phyloP scores from a whole-genome alignment of 2,329 filamentous ascomycete genomes.

The Aureobasidium uvarum region DNA sequence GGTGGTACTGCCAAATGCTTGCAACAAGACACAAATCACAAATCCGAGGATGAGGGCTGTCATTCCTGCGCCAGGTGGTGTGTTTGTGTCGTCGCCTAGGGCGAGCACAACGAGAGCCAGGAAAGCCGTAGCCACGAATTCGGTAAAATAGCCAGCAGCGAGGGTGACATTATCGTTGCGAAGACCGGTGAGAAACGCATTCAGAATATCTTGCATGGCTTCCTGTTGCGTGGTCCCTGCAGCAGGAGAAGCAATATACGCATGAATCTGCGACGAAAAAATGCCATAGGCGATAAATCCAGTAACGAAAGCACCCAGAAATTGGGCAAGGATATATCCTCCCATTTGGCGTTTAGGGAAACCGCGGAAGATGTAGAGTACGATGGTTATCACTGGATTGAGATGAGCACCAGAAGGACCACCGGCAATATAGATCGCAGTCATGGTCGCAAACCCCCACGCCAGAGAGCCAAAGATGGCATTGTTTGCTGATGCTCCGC shows the following conservation, averaged over 20 bases:
- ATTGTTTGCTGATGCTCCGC: background rate
- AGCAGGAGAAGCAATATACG: conserved; percentile 35
- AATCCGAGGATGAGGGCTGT: conserved; percentile 52
- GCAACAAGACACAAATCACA: conserved; percentile 41
- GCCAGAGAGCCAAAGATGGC: conserved; percentile 44
- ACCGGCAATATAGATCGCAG: conserved; percentile 47
- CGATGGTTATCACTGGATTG: conserved; percentile 48
- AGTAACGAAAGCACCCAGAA: conserved; percentile 54
- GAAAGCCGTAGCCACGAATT: conserved; percentile 48
- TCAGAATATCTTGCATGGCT: conserved; percentile 38
- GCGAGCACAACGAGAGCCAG: conserved; percentile 45
- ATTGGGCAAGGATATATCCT: conserved; percentile 53
- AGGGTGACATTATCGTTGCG: conserved; percentile 30
- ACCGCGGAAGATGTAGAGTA: conserved; percentile 48
- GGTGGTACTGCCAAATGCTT: conserved; percentile 50
- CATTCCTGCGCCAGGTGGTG: conserved; percentile 50
- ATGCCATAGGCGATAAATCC: conserved; percentile 48
- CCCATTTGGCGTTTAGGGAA: conserved; percentile 54
- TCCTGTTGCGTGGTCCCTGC: conserved; percentile 43
- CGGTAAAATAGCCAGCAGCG: conserved; percentile 50
- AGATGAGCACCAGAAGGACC: conserved; percentile 51
- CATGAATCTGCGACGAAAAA: conserved; percentile 42
- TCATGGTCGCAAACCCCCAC: conserved; percentile 46
- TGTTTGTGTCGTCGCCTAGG: conserved; percentile 37
- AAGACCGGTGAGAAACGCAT: conserved; percentile 39